Evolutionary conservation across 2,329 filamentous ascomycete genomes (phyloP).

Genomic region (Periglandula ipomoeae): DNA sequence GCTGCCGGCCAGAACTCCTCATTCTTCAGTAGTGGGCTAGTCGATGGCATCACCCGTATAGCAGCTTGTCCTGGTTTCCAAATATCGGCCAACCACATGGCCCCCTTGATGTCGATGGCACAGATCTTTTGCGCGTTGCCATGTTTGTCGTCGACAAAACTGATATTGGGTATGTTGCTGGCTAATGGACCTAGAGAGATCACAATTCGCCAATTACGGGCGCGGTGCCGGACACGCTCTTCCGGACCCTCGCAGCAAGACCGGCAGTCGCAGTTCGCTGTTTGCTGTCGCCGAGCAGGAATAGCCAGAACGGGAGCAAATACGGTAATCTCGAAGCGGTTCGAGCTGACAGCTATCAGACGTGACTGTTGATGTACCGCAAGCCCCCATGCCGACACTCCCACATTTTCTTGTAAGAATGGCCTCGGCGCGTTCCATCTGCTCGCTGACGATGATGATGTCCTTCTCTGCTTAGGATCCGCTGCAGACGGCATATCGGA

Average conservation of each 20-base stretch:
- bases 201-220: constrained; percentile 41
- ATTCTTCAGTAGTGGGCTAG: constrained; percentile 14
- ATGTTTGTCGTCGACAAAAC: constrained; percentile 35
- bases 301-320: constrained; percentile 37
- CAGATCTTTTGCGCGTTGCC: constrained; percentile 41
- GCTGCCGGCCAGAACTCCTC: constrained; percentile 19
- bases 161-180: constrained; percentile 44
- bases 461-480: constrained; percentile 6
- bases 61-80: constrained; percentile 30
- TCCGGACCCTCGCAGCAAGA: constrained; percentile 14
- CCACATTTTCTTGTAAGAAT: constrained; percentile 71
- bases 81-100: constrained; percentile 41
- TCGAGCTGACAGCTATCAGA: constrained; percentile 78
- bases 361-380: constrained; percentile 74
- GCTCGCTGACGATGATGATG: constrained; percentile 2
- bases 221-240: constrained; percentile 29
- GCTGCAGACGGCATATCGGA: constrained; percentile 2
- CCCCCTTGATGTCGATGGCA: constrained; percentile 41
- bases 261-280: constrained; percentile 6
- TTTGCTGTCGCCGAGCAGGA: constrained; percentile 1
- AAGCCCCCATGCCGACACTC: constrained; percentile 77
- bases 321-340: constrained; percentile 47
- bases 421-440: constrained; percentile 19
- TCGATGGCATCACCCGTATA: constrained; percentile 16
- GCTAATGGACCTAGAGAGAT: constrained; percentile 30